Evolutionary conservation across 2,329 filamentous ascomycete genomes (phyloP), one percentile per base, ranked within the genome.

Genomic region (Penicillium sp.): DNA sequence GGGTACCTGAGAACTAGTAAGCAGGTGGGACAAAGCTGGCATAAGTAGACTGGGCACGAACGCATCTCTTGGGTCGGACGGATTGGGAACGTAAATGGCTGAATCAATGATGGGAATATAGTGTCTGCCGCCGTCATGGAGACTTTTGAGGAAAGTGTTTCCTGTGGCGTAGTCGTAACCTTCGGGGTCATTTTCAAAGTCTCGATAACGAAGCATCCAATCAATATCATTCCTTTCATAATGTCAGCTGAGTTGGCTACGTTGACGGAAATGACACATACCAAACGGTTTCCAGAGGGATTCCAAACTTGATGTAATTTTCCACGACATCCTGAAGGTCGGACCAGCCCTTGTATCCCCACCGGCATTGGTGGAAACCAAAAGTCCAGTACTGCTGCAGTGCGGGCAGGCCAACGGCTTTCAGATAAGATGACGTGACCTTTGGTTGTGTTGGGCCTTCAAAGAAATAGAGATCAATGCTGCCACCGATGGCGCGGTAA

Each of bases 401-500:
- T 3, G 79, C 73, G 0, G 83, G 80, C 2, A 46, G 19, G n/a
- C 31, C 39, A 13, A 46, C 23, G 24, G 29, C 78, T 63, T 0
- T 80, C 81, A 8, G 76, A 59, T 86, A 86, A 61, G 86, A 83
- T 59, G 74, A 71, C 2, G 82, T 72, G 2, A 85, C 82, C 5
- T 83, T 78, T 83, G 81, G 0, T 73, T 76, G 0, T 83, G 82
- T 0, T 83, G 84, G 4, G 81, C 76, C 6, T 40, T 19, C 9
- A 14, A 86, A 57, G 61, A 87, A 86, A 65, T 86, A 86, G 49
- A 87, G 81, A 68, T 91, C 89, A 3, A 92, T 67, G 18, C 91
- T 81, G 3, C 89, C 89, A 14, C 89, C 89, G 1, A 91, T 78
- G 89, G 74, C 91, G 91, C 71, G 91, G 87, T 3, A 92, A 79